Evolutionary conservation across 495 filamentous ascomycete species (phyloP).

Genomic region (Copromyces sp.): DNA sequence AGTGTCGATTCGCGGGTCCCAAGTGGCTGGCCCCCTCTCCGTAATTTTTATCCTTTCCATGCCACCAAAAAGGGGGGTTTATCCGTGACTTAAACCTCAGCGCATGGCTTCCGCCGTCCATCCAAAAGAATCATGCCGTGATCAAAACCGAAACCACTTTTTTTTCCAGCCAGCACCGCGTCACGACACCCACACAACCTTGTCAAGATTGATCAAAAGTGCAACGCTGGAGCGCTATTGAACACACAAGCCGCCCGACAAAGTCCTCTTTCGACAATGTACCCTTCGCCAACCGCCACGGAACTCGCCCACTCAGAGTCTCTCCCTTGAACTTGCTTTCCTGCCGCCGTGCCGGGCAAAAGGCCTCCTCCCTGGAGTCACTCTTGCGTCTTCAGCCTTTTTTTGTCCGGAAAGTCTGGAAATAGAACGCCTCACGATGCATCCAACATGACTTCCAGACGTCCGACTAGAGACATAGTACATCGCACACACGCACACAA

Average conservation of each 20-base stretch:
- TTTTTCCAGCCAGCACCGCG: background rate
- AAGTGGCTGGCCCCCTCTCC: background rate
- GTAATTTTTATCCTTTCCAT: background rate
- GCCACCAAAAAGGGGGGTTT: background rate
- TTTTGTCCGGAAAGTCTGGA: background rate
- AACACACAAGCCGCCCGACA: background rate
- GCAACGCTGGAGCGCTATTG: background rate
- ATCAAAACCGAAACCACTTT: background rate
- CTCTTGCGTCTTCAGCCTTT: background rate
- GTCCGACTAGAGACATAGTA: background rate
- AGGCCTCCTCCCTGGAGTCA: background rate
- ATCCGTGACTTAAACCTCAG: background rate
- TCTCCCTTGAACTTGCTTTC: background rate
- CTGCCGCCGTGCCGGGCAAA: background rate
- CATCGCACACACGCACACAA: background rate
- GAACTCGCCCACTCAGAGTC: background rate
- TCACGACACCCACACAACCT: background rate
- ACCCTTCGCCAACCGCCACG: background rate
- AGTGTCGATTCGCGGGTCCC: background rate
- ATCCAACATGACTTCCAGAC: background rate
- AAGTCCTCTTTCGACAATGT: background rate
- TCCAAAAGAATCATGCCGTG: background rate
- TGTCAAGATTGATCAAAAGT: background rate
- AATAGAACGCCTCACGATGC: background rate
- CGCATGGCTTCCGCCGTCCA: background rate